Conservation (phyloP, 2,329 filamentous ascomycete species). For the Curvularia spicifera region DNA sequence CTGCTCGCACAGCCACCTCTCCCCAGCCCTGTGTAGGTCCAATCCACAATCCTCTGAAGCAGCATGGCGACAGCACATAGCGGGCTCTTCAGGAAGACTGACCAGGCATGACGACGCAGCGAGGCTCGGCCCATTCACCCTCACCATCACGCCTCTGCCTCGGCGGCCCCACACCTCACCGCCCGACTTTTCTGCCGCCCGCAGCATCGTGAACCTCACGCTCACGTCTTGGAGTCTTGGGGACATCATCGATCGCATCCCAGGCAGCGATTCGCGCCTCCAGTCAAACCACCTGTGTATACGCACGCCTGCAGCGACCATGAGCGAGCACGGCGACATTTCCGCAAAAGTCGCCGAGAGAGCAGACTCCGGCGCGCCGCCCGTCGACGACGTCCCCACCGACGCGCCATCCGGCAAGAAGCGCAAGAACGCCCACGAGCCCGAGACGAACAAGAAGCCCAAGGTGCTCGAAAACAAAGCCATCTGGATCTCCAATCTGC, state of each 20-base stretch:
- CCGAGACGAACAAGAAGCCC: slow-evolving; percentile 37
- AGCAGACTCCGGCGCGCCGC: slow-evolving; percentile 6
- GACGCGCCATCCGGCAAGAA: slow-evolving; percentile 20
- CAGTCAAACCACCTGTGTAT: background rate
- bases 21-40: slow-evolving; percentile 35
- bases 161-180: slow-evolving; percentile 24
- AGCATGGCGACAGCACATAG: slow-evolving; percentile 38
- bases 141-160: slow-evolving; percentile 4
- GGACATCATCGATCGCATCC: background rate
- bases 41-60: slow-evolving; percentile 30
- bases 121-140: slow-evolving; percentile 10
- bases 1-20: slow-evolving; percentile 24
- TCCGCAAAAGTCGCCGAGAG: slow-evolving; percentile 18
- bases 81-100: slow-evolving; percentile 42
- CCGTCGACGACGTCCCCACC: slow-evolving; percentile 7
- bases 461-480: slow-evolving; percentile 74
- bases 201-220: slow-evolving; percentile 14
- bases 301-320: slow-evolving; percentile 4
- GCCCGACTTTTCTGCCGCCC: slow-evolving; percentile 35
- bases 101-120: slow-evolving; percentile 24
- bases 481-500: slow-evolving; percentile 89
- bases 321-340: slow-evolving; percentile 26
- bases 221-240: slow-evolving; percentile 1
- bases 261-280: background rate
- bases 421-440: slow-evolving; percentile 32